Evolutionary conservation across 2,329 filamentous ascomycete species (phyloP).

Genomic region (Rutstroemia sp.): DNA sequence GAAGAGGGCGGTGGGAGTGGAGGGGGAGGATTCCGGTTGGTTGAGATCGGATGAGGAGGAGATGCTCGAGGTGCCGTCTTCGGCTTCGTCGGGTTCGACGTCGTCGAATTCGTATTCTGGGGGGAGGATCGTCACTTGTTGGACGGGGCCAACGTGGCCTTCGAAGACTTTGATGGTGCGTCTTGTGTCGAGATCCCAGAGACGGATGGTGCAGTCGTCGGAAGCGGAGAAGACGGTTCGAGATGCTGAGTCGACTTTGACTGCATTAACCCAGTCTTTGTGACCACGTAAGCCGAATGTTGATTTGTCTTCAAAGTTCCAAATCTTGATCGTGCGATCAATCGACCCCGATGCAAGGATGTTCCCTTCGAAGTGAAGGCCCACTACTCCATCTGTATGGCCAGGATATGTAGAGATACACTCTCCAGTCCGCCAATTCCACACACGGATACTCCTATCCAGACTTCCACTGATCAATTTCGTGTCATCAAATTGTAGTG

Average conservation of each 20-base stretch:
- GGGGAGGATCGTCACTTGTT: slow-evolving; percentile 80
- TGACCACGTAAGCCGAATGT: slow-evolving; percentile 78
- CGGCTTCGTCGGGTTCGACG: slow-evolving; percentile 47
- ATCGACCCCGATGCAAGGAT: slow-evolving; percentile 83
- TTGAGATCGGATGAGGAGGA: slow-evolving; percentile 8
- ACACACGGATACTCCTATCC: slow-evolving; percentile 82
- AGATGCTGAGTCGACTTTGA: slow-evolving; percentile 73
- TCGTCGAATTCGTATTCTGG: slow-evolving; percentile 86
- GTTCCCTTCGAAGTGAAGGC: slow-evolving; percentile 78
- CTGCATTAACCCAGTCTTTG: slow-evolving; percentile 93
- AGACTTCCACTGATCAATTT: slow-evolving; percentile 88
- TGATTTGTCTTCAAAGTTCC: slow-evolving; percentile 81
- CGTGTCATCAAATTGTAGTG: slow-evolving; percentile 85
- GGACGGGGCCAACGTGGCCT: slow-evolving; percentile 91
- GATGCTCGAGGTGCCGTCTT: slow-evolving; percentile 38
- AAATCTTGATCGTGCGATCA: slow-evolving; percentile 85
- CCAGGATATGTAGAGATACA: slow-evolving; percentile 74
- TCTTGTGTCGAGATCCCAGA: slow-evolving; percentile 88
- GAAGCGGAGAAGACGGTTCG: slow-evolving; percentile 88
- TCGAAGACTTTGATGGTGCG: slow-evolving; percentile 70
- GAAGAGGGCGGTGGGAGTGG: slow-evolving; percentile 19
- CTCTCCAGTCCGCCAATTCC: slow-evolving; percentile 93
- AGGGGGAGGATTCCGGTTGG: slow-evolving; percentile 6
- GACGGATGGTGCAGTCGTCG: slow-evolving; percentile 82
- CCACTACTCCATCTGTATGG: slow-evolving; percentile 77